Base-by-base conservation (phyloP, 371 early-diverging fungal genomes). In the Rhizopus microsporus region DNA sequence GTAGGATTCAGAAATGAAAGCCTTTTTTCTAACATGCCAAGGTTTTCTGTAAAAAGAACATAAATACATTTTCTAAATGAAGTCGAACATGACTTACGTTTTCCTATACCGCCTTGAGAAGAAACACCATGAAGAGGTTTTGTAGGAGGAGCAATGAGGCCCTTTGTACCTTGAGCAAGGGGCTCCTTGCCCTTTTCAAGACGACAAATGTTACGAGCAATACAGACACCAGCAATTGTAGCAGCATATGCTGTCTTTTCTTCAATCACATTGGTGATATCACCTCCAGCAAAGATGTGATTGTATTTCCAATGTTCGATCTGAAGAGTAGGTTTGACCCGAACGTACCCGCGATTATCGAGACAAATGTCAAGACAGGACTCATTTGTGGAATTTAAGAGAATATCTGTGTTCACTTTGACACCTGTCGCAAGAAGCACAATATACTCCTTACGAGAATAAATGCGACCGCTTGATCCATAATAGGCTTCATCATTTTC, bases 261-360 rank as follows among this genome's bases (percentile, higher is more conserved):
- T 56, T 86, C 86, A 13, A 72, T 62, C 0, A 81, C 71, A 29
- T 86, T 82, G 17, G 82, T 77, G 17, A 81, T 83, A 56, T 89
- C 90, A 2, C 90, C 90, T 1, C 86, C 84, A 3, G 87, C 81
- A 62, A 88, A 88, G 46, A 89, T 80, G 53, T 84, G 77, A 1
- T 73, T 70, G 29, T 84, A 77, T n/a, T 69, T 77, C 9, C 69
- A 75, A 39, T 86, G 79, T 34, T 75, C 76, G 8, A 89, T 43
- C 61, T 89, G 90, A 53, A 87, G 59, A 1, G 88, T 88, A 15
- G 81, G 76, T 17, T 68, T 69, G 37, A 88, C 86, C 6, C 74
- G 65, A 49, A 89, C 78, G 16, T 72, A 43, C 0, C 75, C 80
- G 33, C 63, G 58, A 32, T 39, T 43, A 50, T 79, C 76, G 3